These are phyloP conservation scores for Pleurostoma richardsiae DNA, from an alignment of 2,329 filamentous ascomycete genomes.

Conservation along the genomic window DNA sequence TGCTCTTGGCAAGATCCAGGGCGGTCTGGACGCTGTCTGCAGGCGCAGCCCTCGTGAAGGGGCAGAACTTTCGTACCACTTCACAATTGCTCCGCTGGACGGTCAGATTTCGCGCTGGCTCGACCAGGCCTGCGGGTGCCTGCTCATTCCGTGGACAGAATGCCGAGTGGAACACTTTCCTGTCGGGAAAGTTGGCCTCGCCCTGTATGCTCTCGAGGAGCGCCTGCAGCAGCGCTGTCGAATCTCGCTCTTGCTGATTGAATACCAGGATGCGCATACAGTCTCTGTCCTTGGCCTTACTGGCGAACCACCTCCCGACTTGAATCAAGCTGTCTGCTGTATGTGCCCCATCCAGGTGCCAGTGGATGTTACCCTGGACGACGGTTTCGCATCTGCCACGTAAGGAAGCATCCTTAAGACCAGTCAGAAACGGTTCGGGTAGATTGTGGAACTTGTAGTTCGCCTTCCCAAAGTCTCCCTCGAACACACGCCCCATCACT, in stretches of 20 bases:
- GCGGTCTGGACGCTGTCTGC: constrained; percentile 7
- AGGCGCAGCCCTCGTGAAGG: constrained; percentile 1
- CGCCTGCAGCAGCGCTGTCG: constrained; percentile 55
- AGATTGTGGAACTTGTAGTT: constrained; percentile 9
- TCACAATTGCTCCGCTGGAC: constrained; percentile 8
- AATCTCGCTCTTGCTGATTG: constrained; percentile 77
- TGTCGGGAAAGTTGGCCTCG: constrained; percentile 26
- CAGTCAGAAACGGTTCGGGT: constrained; percentile 55
- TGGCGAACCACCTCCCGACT: constrained; percentile 72
- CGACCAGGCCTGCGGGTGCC: background rate
- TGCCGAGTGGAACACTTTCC: constrained; percentile 8
- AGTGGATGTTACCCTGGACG: constrained; percentile 48
- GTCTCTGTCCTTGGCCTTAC: constrained; percentile 25
- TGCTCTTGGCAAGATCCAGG: constrained; percentile 3
- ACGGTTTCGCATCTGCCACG: constrained; percentile 72
- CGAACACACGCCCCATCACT: background rate
- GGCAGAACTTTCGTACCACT: constrained; percentile 7
- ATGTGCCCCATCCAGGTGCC: constrained; percentile 86
- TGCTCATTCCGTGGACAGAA: constrained; percentile 9
- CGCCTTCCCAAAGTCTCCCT: background rate
- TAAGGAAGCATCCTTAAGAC: constrained; percentile 62
- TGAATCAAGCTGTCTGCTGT: constrained; percentile 77
- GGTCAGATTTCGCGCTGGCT: constrained; percentile 1
- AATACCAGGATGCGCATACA: constrained; percentile 64
- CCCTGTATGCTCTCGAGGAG: constrained; percentile 52